Evolutionary conservation across 495 filamentous ascomycete genomes (phyloP).

Genomic region (Penicillium verhagenii): DNA sequence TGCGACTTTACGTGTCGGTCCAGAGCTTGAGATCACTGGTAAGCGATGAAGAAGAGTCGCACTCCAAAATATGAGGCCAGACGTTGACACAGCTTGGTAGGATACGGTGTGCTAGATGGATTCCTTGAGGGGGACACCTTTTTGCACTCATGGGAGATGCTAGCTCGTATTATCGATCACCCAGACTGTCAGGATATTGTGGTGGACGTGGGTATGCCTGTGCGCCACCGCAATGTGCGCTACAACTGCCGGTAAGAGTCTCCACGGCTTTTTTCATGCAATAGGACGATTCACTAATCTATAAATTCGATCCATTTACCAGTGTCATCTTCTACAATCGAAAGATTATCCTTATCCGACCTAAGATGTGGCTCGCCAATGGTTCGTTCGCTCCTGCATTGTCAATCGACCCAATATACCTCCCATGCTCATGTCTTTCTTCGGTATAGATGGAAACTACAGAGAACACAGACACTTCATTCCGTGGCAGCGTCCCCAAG

Average conservation of each 20-base stretch:
- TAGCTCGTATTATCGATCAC: constrained; percentile 55
- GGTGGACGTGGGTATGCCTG: constrained; percentile 71
- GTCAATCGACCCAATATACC: not conserved
- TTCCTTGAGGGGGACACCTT: constrained; percentile 48
- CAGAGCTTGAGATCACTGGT: constrained; percentile 65
- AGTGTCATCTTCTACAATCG: constrained; percentile 62
- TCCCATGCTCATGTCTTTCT: not conserved
- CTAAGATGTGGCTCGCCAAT: constrained; percentile 81
- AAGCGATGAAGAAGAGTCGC: constrained; percentile 3
- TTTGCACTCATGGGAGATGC: constrained; percentile 72
- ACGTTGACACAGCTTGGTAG: constrained; percentile 22
- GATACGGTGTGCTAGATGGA: constrained; percentile 57
- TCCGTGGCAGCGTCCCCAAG: constrained; percentile 57
- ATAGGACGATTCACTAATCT: constrained; percentile 59
- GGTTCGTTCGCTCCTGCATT: constrained; percentile 37
- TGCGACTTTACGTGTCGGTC: constrained; percentile 73
- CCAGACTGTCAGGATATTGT: constrained; percentile 71
- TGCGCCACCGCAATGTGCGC: constrained; percentile 60
- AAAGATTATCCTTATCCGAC: constrained; percentile 72
- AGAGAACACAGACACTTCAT: constrained; percentile 59
- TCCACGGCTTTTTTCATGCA: not conserved
- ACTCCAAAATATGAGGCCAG: constrained; percentile 36
- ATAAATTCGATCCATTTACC: not conserved
- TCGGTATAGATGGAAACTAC: constrained; percentile 37
- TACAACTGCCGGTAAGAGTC: constrained; percentile 66